A percentile compares a stretch with the other conserved stretches of the same genome.
phyloP scores from a whole-genome alignment of 2,329 filamentous ascomycete species.

The Aureobasidium sp. region DNA sequence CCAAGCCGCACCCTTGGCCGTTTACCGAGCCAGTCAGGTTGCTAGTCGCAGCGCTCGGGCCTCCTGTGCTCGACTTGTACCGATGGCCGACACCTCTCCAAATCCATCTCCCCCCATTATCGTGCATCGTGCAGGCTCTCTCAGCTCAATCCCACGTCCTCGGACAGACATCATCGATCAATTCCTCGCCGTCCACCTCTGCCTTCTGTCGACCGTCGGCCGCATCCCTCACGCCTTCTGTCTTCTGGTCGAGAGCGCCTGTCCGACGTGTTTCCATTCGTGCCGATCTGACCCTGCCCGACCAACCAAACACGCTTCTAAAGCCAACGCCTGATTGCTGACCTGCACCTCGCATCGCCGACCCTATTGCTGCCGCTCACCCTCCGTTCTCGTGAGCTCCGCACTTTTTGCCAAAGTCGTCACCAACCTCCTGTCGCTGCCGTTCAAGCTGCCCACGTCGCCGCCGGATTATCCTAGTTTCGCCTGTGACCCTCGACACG shows the following conservation, averaged over 20 bases:
- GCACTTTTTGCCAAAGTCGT: not conserved
- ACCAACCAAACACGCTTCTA: constrained; percentile 7
- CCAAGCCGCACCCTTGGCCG: constrained; percentile 2
- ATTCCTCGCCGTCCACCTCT: not conserved
- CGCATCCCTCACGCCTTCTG: not conserved
- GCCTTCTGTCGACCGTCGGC: not conserved
- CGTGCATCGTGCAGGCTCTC: constrained; percentile 7
- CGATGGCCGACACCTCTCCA: constrained; percentile 5
- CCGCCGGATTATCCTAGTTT: not conserved
- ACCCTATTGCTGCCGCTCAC: constrained; percentile 6
- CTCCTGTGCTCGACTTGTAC: not conserved
- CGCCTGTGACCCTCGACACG: not conserved
- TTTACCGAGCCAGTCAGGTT: constrained; percentile 7
- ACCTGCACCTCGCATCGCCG: constrained; percentile 4
- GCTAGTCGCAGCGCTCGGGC: not conserved
- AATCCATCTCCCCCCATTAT: constrained; percentile 10
- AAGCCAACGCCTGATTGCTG: constrained; percentile 6
- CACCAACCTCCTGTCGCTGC: not conserved
- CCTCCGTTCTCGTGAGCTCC: constrained; percentile 3
- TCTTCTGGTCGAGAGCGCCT: not conserved
- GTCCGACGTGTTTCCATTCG: not conserved
- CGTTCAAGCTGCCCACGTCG: not conserved
- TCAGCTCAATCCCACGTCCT: not conserved
- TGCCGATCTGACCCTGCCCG: not conserved
- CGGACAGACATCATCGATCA: constrained; percentile 5